Percentiles rank a stretch among this genome's conserved stretches.
These are phyloP conservation scores for Paecilomyces formosus DNA, from an alignment of 2,329 filamentous ascomycete species.

Conservation along the genomic window DNA sequence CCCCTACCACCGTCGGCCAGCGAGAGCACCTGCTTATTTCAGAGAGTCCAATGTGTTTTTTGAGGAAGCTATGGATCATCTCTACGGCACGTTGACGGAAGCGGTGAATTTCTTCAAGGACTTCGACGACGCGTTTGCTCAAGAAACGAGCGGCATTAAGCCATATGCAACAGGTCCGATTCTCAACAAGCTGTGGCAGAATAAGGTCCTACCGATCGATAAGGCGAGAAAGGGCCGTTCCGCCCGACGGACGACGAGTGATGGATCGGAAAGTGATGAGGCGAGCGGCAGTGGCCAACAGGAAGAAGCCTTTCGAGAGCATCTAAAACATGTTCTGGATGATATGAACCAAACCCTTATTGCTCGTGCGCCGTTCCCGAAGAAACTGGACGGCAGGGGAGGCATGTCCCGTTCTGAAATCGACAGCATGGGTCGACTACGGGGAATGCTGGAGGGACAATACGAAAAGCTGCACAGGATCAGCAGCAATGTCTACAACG, in stretches of 20 bases:
- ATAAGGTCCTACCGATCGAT: conserved; percentile 5
- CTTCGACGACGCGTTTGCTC: conserved; percentile 6
- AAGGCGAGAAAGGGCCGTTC: background rate
- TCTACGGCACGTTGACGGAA: conserved; percentile 9
- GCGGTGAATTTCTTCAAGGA: conserved; percentile 12
- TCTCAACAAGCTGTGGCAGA: conserved; percentile 4
- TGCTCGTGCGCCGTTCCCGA: background rate
- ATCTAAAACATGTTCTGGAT: background rate
- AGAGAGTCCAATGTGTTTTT: conserved; percentile 2
- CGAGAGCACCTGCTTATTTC: background rate
- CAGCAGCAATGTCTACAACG: background rate
- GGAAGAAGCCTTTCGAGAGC: background rate
- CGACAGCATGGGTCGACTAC: background rate
- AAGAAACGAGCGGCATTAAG: conserved; percentile 2
- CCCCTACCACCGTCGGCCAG: background rate
- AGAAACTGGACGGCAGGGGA: background rate
- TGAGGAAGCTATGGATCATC: conserved; percentile 6
- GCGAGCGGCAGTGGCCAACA: background rate
- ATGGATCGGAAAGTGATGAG: background rate
- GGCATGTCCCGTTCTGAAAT: background rate
- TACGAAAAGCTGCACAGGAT: background rate
- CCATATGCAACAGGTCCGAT: background rate
- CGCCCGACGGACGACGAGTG: background rate
- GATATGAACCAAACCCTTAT: background rate
- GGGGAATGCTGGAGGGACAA: background rate